phyloP scores from a whole-genome alignment of 768 basidiomycete species.

The Russula sp. region DNA sequence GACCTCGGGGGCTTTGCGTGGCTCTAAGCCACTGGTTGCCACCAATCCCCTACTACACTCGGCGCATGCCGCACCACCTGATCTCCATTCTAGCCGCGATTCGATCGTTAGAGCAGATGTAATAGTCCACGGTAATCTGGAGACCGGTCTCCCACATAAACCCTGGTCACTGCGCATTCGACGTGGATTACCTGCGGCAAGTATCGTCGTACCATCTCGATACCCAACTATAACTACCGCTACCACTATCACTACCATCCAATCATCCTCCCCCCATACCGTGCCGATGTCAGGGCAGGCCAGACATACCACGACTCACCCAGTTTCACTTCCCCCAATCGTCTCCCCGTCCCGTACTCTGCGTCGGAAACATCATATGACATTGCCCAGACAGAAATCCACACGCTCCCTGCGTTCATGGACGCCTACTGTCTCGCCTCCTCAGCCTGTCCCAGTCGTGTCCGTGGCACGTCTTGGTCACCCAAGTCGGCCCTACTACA shows the following conservation, averaged over 20 bases:
- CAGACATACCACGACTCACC: not conserved
- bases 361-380: conserved; percentile 18
- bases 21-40: not conserved
- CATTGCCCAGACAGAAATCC: conserved; percentile 15
- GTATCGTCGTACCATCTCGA: not conserved
- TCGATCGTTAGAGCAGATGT: not conserved
- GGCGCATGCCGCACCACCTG: not conserved
- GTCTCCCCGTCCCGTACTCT: conserved; percentile 11
- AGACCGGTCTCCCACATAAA: not conserved
- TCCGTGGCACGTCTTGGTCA: conserved; percentile 17
- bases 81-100: not conserved
- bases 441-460: not conserved
- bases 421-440: not conserved
- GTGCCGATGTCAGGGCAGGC: not conserved
- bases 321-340: conserved; percentile 14
- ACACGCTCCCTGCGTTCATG: conserved; percentile 15
- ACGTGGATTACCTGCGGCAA: conserved; percentile 9
- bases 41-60: not conserved
- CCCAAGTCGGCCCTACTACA: conserved; percentile 21
- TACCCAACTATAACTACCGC: not conserved
- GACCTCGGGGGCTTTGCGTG: not conserved
- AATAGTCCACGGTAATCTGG: not conserved
- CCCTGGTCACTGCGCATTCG: not conserved
- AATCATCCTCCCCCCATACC: not conserved
- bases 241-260: not conserved